These are phyloP conservation scores for Phytophthora foliorum DNA, from an alignment of 352 stramenopile genomes.

Conservation along the genomic window DNA sequence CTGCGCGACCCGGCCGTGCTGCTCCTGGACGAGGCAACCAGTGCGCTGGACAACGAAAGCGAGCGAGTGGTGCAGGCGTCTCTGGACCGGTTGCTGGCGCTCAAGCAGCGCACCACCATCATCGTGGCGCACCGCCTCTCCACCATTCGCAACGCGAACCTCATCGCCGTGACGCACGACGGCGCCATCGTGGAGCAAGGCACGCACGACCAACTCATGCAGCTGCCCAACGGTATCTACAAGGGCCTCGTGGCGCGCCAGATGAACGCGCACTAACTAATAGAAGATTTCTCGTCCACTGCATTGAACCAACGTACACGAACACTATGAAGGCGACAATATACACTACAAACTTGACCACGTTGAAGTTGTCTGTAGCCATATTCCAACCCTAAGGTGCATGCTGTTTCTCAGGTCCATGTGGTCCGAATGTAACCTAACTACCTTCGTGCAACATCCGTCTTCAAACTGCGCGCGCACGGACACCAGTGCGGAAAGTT, in stretches of 20 bases:
- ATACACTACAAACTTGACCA: conserved; percentile 1
- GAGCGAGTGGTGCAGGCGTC: conserved; percentile 49
- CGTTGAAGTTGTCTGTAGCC: conserved; percentile 21
- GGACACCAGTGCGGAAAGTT: conserved; percentile 10
- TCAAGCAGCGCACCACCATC: conserved; percentile 50
- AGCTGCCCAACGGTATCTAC: conserved; percentile 59
- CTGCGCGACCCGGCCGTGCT: conserved; percentile 42
- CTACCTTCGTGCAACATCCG: conserved; percentile 1
- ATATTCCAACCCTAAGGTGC: conserved; percentile 23
- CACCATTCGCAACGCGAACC: conserved; percentile 45
- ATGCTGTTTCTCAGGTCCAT: conserved; percentile 13
- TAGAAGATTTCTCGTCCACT: neutral
- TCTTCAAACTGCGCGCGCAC: conserved; percentile 16
- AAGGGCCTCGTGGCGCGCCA: conserved; percentile 47
- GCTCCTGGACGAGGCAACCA: conserved; percentile 45
- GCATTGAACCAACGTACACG: neutral
- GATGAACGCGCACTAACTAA: conserved; percentile 36
- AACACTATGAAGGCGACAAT: conserved; percentile 9
- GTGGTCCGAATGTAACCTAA: conserved; percentile 18
- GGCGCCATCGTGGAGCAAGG: conserved; percentile 48
- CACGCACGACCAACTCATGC: conserved; percentile 78
- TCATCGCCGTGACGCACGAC: conserved; percentile 47
- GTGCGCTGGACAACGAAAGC: conserved; percentile 49
- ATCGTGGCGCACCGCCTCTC: conserved; percentile 47
- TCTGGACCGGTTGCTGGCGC: conserved; percentile 37